phyloP scores from a whole-genome alignment of 2,329 filamentous ascomycete genomes.

The Trichoderma endophyticum region DNA sequence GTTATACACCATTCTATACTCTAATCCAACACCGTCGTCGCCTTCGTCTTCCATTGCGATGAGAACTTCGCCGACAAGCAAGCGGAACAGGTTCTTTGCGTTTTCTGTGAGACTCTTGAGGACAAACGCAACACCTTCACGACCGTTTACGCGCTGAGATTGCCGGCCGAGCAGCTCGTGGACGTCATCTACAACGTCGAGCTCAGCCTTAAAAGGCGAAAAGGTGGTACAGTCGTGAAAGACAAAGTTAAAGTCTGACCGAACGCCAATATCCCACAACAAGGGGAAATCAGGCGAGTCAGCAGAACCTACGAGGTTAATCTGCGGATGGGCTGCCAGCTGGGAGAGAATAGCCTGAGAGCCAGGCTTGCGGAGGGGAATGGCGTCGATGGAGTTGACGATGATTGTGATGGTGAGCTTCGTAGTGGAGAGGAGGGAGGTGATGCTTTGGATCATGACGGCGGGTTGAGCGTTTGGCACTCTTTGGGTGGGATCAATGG shows the following conservation, averaged over 20 bases:
- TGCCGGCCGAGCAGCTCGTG: slow-evolving; percentile 81
- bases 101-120: slow-evolving; percentile 89
- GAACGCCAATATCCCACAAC: slow-evolving; percentile 85
- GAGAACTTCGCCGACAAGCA: slow-evolving; percentile 82
- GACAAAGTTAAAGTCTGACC: slow-evolving; percentile 77
- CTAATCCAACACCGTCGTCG: slow-evolving; percentile 63
- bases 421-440: slow-evolving; percentile 52
- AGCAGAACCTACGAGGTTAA: slow-evolving; percentile 74
- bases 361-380: slow-evolving; percentile 66
- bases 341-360: slow-evolving; percentile 72
- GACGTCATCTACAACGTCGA: slow-evolving; percentile 86
- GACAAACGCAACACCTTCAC: slow-evolving; percentile 89
- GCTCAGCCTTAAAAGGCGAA: slow-evolving; percentile 65
- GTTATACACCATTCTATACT: slow-evolving; percentile 89
- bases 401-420: slow-evolving; percentile 59
- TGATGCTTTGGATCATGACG: slow-evolving; percentile 65
- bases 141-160: slow-evolving; percentile 75
- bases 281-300: slow-evolving; percentile 86
- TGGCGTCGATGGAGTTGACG: slow-evolving; percentile 83
- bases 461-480: slow-evolving; percentile 61
- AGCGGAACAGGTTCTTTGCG: slow-evolving; percentile 78
- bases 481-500: slow-evolving; percentile 51
- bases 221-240: slow-evolving; percentile 97
- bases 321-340: slow-evolving; percentile 68
- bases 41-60: slow-evolving; percentile 64